phyloP scores from a whole-genome alignment of 345 rosid genomes.

The Cardiospermum halicacabum region DNA sequence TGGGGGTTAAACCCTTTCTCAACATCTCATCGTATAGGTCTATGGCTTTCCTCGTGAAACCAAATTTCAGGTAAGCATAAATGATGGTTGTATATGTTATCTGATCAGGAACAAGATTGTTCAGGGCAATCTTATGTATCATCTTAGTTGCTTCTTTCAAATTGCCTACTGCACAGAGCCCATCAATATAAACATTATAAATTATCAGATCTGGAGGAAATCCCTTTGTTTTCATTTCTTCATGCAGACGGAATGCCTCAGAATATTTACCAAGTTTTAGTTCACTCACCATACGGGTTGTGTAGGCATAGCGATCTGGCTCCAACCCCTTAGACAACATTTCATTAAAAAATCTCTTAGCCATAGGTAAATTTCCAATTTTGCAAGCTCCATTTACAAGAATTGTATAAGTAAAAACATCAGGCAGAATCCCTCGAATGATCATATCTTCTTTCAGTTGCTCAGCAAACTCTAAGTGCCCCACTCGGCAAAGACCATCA shows the following conservation, averaged over 20 bases:
- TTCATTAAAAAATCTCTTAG: constrained; percentile 46
- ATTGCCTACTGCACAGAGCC: constrained; percentile 45
- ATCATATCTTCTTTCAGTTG: constrained; percentile 62
- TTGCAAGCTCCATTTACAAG: constrained; percentile 53
- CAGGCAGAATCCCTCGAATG: constrained; percentile 43
- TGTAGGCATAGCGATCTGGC: constrained; percentile 48
- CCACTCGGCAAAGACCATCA: constrained; percentile 59
- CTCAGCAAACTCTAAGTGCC: constrained; percentile 46
- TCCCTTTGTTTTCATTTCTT: constrained; percentile 52
- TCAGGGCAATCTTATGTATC: constrained; percentile 41
- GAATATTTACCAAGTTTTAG: constrained; percentile 44
- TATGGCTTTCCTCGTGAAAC: constrained; percentile 44
- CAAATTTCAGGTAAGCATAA: constrained; percentile 45
- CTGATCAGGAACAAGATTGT: constrained; percentile 57
- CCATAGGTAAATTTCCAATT: constrained; percentile 43
- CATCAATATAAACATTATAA: constrained; percentile 53
- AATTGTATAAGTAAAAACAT: constrained; percentile 60
- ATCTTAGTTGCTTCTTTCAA: constrained; percentile 39
- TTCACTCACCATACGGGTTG: constrained; percentile 50
- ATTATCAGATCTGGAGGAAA: constrained; percentile 44
- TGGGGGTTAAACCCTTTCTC: constrained; percentile 43
- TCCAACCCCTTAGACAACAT: constrained; percentile 50
- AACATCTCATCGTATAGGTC: constrained; percentile 46
- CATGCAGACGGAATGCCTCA: constrained; percentile 46
- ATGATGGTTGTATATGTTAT: constrained; percentile 62